phyloP scores from a whole-genome alignment of 345 rosid genomes.

The Pugionium cornutum region DNA sequence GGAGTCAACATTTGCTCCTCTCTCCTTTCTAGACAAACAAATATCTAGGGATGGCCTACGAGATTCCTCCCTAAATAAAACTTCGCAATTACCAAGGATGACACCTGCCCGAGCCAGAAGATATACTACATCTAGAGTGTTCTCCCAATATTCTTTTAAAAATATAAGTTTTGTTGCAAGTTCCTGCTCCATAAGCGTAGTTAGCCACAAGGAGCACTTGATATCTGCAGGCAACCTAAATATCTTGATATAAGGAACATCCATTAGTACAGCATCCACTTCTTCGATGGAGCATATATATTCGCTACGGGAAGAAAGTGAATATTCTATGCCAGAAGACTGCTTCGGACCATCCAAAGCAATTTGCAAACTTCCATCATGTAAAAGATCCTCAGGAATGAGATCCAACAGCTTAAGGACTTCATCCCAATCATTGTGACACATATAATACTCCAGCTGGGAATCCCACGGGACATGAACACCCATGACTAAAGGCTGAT shows the following conservation, averaged over 20 bases:
- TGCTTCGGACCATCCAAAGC: conserved; percentile 63
- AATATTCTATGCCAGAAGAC: conserved; percentile 46
- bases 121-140: conserved; percentile 64
- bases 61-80: conserved; percentile 48
- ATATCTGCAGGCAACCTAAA: conserved; percentile 57
- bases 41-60: conserved; percentile 48
- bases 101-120: conserved; percentile 83
- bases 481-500: conserved; percentile 93
- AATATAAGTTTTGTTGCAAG: conserved; percentile 81
- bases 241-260: conserved; percentile 75
- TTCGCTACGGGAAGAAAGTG: conserved; percentile 51
- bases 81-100: conserved; percentile 49
- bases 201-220: conserved; percentile 71
- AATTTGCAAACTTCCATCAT: conserved; percentile 76
- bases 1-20: conserved; percentile 44
- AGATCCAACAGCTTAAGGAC: conserved; percentile 72
- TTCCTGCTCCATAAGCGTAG: conserved; percentile 74
- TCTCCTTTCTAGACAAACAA: conserved; percentile 45
- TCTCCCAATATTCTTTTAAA: conserved; percentile 85
- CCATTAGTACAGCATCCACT: conserved; percentile 74
- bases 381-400: conserved; percentile 66
- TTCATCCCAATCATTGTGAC: conserved; percentile 95
- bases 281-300: conserved; percentile 72
- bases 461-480: conserved; percentile 95
- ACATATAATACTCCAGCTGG: conserved; percentile 79